Evolutionary conservation across 306 rosid genomes (phyloP), one percentile per base, ranked within the genome.

Genomic region (Parietaria judaica): DNA sequence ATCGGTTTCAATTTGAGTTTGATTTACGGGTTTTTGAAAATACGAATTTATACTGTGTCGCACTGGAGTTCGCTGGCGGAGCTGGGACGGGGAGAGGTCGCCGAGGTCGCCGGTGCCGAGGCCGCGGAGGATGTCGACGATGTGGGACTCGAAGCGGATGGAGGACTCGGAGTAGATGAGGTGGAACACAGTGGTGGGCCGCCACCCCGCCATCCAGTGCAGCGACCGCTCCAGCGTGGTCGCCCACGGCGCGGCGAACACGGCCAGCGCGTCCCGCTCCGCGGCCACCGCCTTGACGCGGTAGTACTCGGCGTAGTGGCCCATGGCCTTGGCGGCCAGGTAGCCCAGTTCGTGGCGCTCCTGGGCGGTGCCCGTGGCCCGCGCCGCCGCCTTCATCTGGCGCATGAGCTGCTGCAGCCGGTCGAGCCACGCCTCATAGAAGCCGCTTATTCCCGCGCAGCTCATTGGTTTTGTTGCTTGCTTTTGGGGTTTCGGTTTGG

Each of bases 101-200:
- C 92, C 95, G 12, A 91, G 98, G 71, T 91, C 96, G 0, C 98
- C 96, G 7, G 96, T 81, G 2, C 69, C 70, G 8, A 72, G 41
- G 7, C 96, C 96, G 0, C 76, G 92, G 43, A 87, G 87, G 66
- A 87, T 85, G 51, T 91, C 92, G 3, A 70, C 7, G 70, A 87
- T 76, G 62, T 65, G 95, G 4, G 87, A 84, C 68, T 91, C 96
- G 5, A 91, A 87, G 14, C 76, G 86, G 16, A 83, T 71, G 10
- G 89, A 85, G 4, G 97, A 86, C 23, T 91, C 95, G 2, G 97
- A 74, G 63, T 91, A 87, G 6, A 91, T 58, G 14, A 91, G 83
- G 74, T 85, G 97, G 69, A 91, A 91, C 36, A 78, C 80, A 13
- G 84, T 87, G 47, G 97, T 91, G 63, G 97, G 96, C 0, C 97